A percentile compares a stretch with the other conserved stretches of the same genome.
These are phyloP conservation scores for Lachnellula suecica DNA, from an alignment of 2,329 filamentous ascomycete genomes.

Conservation along the genomic window DNA sequence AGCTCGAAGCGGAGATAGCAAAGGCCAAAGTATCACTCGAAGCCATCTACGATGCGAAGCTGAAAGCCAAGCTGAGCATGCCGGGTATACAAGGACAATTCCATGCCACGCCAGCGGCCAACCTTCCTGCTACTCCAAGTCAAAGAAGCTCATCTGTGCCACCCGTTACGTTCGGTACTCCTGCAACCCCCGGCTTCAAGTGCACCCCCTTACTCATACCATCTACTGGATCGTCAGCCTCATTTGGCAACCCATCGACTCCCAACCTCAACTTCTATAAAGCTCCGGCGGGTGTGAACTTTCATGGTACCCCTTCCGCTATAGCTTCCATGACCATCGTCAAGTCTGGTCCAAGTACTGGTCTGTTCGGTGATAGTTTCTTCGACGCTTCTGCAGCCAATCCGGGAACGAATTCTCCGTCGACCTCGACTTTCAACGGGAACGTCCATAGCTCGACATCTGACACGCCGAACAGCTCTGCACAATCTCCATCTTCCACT, in stretches of 20 bases:
- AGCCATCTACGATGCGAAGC: neutral
- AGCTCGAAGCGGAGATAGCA: constrained; percentile 39
- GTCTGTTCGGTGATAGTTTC: no score
- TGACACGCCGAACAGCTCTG: neutral
- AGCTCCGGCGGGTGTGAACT: no score
- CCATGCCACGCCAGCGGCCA: neutral
- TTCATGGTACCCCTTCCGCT: no score
- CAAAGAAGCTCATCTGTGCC: neutral
- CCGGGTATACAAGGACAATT: neutral
- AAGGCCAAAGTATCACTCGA: constrained; percentile 39
- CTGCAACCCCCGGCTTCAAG: neutral
- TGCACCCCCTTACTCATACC: neutral
- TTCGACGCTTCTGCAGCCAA: no score
- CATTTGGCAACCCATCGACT: neutral
- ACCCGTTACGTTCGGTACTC: neutral
- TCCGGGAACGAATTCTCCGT: no score
- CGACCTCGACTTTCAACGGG: no score
- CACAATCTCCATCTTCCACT: neutral
- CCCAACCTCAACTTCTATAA: neutral
- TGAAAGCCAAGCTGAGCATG: neutral
- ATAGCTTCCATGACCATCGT: no score
- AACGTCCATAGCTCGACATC: no score
- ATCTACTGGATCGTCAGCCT: neutral
- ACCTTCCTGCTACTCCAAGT: neutral
- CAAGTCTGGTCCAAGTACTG: no score